A percentile compares a stretch with the other conserved stretches of the same genome.
phyloP scores from a whole-genome alignment of 306 rosid species.

The Pyrus betulifolia region DNA sequence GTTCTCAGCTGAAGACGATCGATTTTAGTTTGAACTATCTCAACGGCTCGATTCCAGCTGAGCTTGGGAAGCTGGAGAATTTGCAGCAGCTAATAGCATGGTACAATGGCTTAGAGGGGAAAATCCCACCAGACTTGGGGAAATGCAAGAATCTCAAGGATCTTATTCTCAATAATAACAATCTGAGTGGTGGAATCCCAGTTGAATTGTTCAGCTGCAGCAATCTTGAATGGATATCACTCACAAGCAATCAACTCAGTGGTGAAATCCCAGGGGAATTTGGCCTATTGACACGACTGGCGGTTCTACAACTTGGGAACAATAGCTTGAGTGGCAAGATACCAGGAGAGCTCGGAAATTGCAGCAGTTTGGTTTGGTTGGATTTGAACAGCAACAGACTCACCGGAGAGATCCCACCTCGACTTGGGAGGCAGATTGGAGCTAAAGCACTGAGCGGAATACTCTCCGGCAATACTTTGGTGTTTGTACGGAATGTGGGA shows the following conservation, averaged over 20 bases:
- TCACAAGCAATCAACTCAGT: constrained; percentile 67
- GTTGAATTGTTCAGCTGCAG: constrained; percentile 67
- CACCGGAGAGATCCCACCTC: constrained; percentile 87
- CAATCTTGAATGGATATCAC: constrained; percentile 91
- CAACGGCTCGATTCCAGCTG: constrained; percentile 80
- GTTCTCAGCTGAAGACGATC: constrained; percentile 71
- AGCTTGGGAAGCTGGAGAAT: constrained; percentile 76
- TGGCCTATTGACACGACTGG: constrained; percentile 71
- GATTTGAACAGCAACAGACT: constrained; percentile 96
- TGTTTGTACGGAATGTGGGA: constrained; percentile 86
- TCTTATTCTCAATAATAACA: constrained; percentile 79
- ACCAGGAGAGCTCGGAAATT: constrained; percentile 72
- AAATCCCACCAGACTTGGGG: constrained; percentile 79
- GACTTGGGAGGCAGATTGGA: constrained; percentile 88
- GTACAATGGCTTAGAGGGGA: constrained; percentile 86
- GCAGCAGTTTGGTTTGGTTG: constrained; percentile 95
- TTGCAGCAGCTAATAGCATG: constrained; percentile 89
- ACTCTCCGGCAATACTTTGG: constrained; percentile 81
- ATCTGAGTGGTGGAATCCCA: constrained; percentile 65
- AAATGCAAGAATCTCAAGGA: constrained; percentile 78
- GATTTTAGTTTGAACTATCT: constrained; percentile 84
- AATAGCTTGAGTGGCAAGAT: constrained; percentile 80
- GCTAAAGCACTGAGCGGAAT: constrained; percentile 73
- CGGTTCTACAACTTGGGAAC: constrained; percentile 89
- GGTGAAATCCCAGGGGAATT: constrained; percentile 74